Base-by-base conservation (phyloP, 768 basidiomycete genomes). In the Xerocomellus intermedius region DNA sequence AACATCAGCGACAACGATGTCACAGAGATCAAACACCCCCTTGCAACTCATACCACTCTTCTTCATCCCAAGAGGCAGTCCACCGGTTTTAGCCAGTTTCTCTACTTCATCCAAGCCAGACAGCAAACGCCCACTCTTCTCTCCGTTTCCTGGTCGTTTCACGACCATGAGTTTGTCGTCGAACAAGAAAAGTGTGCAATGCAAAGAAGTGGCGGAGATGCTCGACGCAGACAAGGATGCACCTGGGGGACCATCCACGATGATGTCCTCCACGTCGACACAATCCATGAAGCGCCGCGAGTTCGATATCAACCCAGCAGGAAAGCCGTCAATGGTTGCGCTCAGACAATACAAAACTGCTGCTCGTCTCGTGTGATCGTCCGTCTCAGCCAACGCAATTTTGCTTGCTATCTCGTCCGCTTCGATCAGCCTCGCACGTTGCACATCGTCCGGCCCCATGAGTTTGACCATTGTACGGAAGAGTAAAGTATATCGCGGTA, bases 391-490 rank as follows among this genome's bases (percentile, higher is more conserved):
- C 33, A 81, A 80, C 13, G 95, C 97, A 56, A 99, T 97, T 60
- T 85, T 88, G 67, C 87, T 88, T 7, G 95, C 92, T 58, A 93
- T 83, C 54, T 89, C 88, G 60, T 91, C 87, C 1, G 94, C 92
- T 66, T 96, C 91, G 5, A 83, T 71, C 21, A 98, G 76, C 67
- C 87, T 91, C 9, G 79, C 77, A 28, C 91, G 82, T 61, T 94
- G 92, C 2, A 83, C 79, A 64, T 97, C 92, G 45, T 79, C 77
- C 0, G 81, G 82, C 14, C 82, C 79, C 89, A 98, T 91, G 64
- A 90, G 82, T 72, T 94, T 93, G 65, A 95, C 76, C 87, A 98
- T 98, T 6, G 82, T 90, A 55, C 91, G 87, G 72, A 96, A 92
- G 60, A 98, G 79, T 24, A 98, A 77, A 1, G 93, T 95, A 72